These are phyloP conservation scores for Rosa persica DNA, from an alignment of 306 rosid species.

Conservation along the genomic window DNA sequence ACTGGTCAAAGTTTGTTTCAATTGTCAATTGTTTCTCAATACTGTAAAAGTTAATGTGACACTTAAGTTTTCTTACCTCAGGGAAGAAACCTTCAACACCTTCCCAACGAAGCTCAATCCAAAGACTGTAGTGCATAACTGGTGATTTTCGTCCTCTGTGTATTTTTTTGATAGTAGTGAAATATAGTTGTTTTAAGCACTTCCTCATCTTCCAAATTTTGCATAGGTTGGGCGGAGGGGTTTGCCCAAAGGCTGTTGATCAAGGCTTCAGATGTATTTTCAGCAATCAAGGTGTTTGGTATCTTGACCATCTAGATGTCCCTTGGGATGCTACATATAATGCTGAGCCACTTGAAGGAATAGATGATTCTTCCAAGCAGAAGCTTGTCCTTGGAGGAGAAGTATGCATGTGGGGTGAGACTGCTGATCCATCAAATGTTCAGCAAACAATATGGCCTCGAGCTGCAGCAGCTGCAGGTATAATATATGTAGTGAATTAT, in stretches of 20 bases:
- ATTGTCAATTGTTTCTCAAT: conserved; percentile 12
- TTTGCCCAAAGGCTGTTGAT: conserved; percentile 82
- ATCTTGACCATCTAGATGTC: conserved; percentile 93
- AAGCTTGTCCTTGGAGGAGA: conserved; percentile 92
- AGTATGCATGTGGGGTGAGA: conserved; percentile 98
- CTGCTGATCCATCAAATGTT: conserved; percentile 76
- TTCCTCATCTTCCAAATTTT: neutral
- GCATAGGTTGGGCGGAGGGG: conserved; percentile 76
- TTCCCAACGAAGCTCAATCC: conserved; percentile 78
- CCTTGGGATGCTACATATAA: conserved; percentile 72
- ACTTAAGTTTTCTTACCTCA: conserved; percentile 37
- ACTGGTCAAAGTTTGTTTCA: neutral
- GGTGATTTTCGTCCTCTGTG: conserved; percentile 51
- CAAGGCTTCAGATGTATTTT: conserved; percentile 92
- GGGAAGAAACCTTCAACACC: conserved; percentile 95
- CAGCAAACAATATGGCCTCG: conserved; percentile 99
- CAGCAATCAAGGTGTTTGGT: conserved; percentile 96
- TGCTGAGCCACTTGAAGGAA: conserved; percentile 86
- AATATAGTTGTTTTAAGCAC: conserved; percentile 19
- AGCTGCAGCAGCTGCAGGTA: conserved; percentile 99
- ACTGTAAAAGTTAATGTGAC: conserved; percentile 11
- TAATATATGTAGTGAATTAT: conserved; percentile 3
- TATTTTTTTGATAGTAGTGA: conserved; percentile 18
- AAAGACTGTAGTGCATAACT: conserved; percentile 82
- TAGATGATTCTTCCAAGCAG: conserved; percentile 50